These are phyloP conservation scores for Solanum rostratum DNA, from an alignment of 257 asterid species.

Conservation along the genomic window DNA sequence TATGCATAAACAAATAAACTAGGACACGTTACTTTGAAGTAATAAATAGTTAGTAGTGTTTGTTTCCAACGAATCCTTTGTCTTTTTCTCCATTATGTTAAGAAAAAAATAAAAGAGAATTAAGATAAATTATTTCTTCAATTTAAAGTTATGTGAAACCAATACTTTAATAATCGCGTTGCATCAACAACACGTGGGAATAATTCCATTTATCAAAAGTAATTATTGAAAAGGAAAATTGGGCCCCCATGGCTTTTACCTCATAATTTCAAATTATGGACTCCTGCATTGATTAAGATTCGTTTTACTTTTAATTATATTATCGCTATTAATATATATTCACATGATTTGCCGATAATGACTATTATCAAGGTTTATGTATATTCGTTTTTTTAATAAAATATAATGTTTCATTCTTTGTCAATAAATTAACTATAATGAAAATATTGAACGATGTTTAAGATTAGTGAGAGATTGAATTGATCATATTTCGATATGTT, in stretches of 20 bases:
- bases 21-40: too few species aligned
- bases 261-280: neutral
- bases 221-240: neutral
- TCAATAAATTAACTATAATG: too few species aligned
- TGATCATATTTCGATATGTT: too few species aligned
- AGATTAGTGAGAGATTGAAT: too few species aligned
- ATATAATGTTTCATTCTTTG: too few species aligned
- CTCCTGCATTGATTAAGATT: neutral
- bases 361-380: neutral
- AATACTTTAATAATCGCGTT: neutral
- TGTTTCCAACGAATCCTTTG: neutral
- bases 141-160: too few species aligned
- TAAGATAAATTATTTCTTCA: neutral
- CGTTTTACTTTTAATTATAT: neutral
- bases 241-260: neutral
- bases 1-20: too few species aligned
- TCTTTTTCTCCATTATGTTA: neutral
- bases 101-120: neutral
- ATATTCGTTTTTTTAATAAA: too few species aligned
- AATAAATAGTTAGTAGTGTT: too few species aligned
- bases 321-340: neutral
- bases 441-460: too few species aligned
- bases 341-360: neutral
- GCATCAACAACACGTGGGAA: slow-evolving; percentile 12
- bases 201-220: neutral